phyloP scores from a whole-genome alignment of 2,329 filamentous ascomycete genomes.

The Rutstroemia sp. region DNA sequence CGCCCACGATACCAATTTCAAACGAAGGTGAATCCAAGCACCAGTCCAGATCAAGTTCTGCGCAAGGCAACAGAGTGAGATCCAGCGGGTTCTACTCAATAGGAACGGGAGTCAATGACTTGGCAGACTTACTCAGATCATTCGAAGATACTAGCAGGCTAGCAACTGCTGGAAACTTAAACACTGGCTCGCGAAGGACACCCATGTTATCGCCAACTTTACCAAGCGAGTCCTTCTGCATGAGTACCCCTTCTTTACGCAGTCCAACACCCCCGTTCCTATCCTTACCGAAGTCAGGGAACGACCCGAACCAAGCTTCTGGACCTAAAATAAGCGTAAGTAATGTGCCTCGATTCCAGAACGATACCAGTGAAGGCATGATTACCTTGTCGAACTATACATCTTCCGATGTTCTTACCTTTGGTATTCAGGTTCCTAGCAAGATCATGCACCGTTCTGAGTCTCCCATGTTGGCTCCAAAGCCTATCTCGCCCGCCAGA shows the following conservation, averaged over 20 bases:
- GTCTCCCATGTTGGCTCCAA: constrained; percentile 28
- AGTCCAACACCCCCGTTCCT: constrained; percentile 7
- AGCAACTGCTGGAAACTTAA: neutral
- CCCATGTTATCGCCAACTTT: constrained; percentile 18
- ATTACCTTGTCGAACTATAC: neutral
- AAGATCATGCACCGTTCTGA: constrained; percentile 20
- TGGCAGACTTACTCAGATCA: constrained; percentile 12
- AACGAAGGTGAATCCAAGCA: neutral
- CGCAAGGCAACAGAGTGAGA: neutral
- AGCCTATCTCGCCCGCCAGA: constrained; percentile 30
- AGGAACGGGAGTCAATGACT: constrained; percentile 14
- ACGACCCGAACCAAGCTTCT: neutral
- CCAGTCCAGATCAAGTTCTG: neutral
- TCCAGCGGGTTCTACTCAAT: constrained; percentile 15
- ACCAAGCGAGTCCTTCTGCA: constrained; percentile 10
- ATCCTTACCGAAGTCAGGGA: constrained; percentile 4
- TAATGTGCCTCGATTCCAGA: neutral
- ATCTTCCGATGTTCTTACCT: constrained; percentile 13
- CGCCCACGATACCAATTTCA: neutral
- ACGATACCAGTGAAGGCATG: constrained; percentile 4
- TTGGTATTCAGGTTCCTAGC: constrained; percentile 17
- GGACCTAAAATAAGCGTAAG: neutral
- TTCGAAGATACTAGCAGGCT: constrained; percentile 8
- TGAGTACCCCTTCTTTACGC: constrained; percentile 1
- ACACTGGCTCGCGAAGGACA: constrained; percentile 9